Evolutionary conservation across 2,329 filamentous ascomycete species (phyloP), one percentile per base, ranked within the genome.

Genomic region (Microcyclospora pomicola): DNA sequence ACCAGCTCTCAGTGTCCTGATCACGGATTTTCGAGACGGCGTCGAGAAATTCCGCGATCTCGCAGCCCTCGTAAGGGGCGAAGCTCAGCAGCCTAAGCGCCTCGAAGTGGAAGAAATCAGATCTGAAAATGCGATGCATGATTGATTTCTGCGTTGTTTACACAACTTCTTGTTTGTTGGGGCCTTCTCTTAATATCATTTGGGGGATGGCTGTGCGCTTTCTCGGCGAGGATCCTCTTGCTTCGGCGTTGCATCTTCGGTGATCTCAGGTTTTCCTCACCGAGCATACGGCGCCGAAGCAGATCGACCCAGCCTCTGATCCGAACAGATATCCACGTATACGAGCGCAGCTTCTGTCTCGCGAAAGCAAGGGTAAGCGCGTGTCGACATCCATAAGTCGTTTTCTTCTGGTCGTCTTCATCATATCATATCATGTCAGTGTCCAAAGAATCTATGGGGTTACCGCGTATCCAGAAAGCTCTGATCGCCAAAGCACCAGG

Each of bases 61-160:
- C 64, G 37, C 49, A 50, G 0, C 65, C 65, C 2, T 54, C 55
- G 11, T 44, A 47, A 0, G 54, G 49, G 0, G 62, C 53, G 2
- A 47, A 60, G 33, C 56, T 59, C 5, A 68, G 56, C 15, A 68
- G 35, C 5, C 66, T 60, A 10, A 63, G 35, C 4, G 52, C 46
- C 44, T 68, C 65, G 42, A 68, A 68, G 44, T 67, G 50, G 54
- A 63, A 66, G 39, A 65, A 64, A 14, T 38, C 32, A 35, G 48
- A 27, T 31, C 43, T 38, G 43, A 59, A 60, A 35, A 61, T 48
- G 34, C 48, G 46, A 40, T 52, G 45, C 52, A 62, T 61, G 15
- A 40, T 51, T 13, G 15, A 35, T 31, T 13, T 5, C n/a, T 31
- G 30, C n/a, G 4, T 13, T 13, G 30, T 31, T 31, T 13, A 13